Conservation (phyloP, 768 basidiomycete genomes). For the Suillus bovinus region DNA sequence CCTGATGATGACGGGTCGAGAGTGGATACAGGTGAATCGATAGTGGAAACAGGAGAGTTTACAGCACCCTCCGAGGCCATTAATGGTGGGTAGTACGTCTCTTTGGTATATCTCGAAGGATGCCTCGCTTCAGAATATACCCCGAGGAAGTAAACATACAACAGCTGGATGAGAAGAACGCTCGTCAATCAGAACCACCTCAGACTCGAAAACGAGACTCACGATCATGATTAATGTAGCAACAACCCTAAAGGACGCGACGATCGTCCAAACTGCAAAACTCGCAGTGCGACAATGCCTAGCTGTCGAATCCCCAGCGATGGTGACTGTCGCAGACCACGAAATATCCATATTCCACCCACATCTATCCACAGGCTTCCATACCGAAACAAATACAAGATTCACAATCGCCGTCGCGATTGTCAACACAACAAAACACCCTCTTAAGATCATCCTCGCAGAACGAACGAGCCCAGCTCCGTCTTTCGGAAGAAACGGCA, state of each 20-base stretch:
- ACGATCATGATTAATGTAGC: slow-evolving; percentile 57
- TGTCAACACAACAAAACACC: slow-evolving; percentile 46
- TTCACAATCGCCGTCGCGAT: slow-evolving; percentile 56
- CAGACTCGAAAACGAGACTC: slow-evolving; percentile 28
- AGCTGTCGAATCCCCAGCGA: slow-evolving; percentile 22
- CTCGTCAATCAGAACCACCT: neutral
- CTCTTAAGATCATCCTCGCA: slow-evolving; percentile 34
- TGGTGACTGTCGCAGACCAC: slow-evolving; percentile 47
- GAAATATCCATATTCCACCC: slow-evolving; percentile 64
- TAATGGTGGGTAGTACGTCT: slow-evolving; percentile 18
- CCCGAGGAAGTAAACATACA: slow-evolving; percentile 21
- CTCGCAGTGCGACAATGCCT: slow-evolving; percentile 18
- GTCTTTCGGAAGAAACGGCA: slow-evolving; percentile 36
- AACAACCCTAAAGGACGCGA: slow-evolving; percentile 52
- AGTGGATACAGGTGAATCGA: slow-evolving; percentile 12
- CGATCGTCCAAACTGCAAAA: slow-evolving; percentile 56
- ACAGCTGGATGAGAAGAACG: slow-evolving; percentile 17
- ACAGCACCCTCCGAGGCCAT: slow-evolving; percentile 24
- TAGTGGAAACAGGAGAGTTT: slow-evolving; percentile 17
- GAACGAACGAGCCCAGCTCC: slow-evolving; percentile 10
- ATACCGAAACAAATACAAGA: slow-evolving; percentile 52
- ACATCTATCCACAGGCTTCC: slow-evolving; percentile 56
- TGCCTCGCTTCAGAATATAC: slow-evolving; percentile 20
- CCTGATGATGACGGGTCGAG: slow-evolving; percentile 14
- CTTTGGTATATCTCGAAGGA: slow-evolving; percentile 14